Conservation (phyloP, 352 stramenopile genomes). For the Phytophthora capsici region DNA sequence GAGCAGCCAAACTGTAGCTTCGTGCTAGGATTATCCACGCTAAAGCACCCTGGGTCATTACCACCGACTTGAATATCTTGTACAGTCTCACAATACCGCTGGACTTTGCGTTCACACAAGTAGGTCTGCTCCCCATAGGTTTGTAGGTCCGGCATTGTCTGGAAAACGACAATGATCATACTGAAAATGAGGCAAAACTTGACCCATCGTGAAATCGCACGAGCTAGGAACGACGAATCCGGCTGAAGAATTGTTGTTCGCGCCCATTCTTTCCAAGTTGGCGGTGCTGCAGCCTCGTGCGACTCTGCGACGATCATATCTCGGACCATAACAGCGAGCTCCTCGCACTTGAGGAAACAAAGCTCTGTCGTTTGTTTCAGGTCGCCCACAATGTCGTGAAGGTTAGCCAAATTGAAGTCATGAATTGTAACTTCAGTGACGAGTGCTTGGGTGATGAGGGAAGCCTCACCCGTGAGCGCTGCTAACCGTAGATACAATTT, state of each 20-base stretch:
- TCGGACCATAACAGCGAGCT: slow-evolving; percentile 63
- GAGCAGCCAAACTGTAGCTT: slow-evolving; percentile 60
- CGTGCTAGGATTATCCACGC: slow-evolving; percentile 40
- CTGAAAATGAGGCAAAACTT: slow-evolving; percentile 70
- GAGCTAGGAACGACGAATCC: slow-evolving; percentile 48
- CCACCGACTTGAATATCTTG: slow-evolving; percentile 25
- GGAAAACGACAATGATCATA: slow-evolving; percentile 80
- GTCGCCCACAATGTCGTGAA: slow-evolving; percentile 64
- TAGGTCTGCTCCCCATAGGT: slow-evolving; percentile 68
- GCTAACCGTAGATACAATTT: slow-evolving; percentile 68
- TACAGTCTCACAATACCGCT: slow-evolving; percentile 55
- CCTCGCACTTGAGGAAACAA: slow-evolving; percentile 59
- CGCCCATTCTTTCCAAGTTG: slow-evolving; percentile 47
- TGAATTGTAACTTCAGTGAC: slow-evolving; percentile 41
- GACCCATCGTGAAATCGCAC: slow-evolving; percentile 59
- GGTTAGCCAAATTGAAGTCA: slow-evolving; percentile 48
- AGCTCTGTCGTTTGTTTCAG: slow-evolving; percentile 54
- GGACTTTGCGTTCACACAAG: slow-evolving; percentile 64
- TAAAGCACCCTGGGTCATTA: slow-evolving; percentile 71
- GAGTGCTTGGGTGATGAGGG: slow-evolving; percentile 71
- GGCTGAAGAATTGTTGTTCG: slow-evolving; percentile 49
- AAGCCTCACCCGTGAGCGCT: slow-evolving; percentile 66
- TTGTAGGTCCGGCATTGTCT: slow-evolving; percentile 83
- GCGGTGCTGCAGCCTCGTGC: slow-evolving; percentile 42
- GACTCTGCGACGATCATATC: slow-evolving; percentile 67